Evolutionary conservation across 2,329 filamentous ascomycete genomes (phyloP), one percentile per base, ranked within the genome.

Genomic region (Knoxdaviesia proteae): DNA sequence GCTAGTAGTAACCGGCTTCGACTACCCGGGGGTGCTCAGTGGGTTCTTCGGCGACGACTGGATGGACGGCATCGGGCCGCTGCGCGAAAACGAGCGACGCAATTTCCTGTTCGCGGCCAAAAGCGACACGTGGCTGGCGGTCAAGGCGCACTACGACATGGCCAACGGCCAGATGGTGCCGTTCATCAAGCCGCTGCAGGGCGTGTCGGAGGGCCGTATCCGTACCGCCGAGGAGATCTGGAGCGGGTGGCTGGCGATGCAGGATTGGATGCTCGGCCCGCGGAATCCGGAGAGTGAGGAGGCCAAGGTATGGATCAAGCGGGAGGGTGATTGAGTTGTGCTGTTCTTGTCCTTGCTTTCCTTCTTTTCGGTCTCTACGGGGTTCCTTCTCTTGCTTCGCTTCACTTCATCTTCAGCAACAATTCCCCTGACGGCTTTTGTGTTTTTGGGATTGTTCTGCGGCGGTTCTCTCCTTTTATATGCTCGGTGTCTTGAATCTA

Each of bases 1-100:
- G 10, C 70, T 96, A 2, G 77, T 96, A 39, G 84, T 84, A 10
- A 96, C 88, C 0, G 88, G 87, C 2, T 90, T 93, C 63, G 90
- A 96, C 57, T 77, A 77, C 36, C 77, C 81, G 0, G 77, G 77
- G 0, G 78, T 96, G n/a, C 64, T 98, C 46, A 84, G 94, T 54
- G 86, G 86, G 7, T 94, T 94, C 63, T 98, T 96, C 52, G 90
- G 90, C n/a, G 83, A 94, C 49, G 80, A 93, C 55, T 98, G 87
- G 83, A 60, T 65, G 34, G 65, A 71, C 20, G 90, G 90, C 2
- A 69, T 96, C 40, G 81, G 86, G 0, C 74, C 77, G 7, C 65
- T 94, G 46, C 82, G 93, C 54, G 84, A 94, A 57, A 78, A 81
- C 49, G 90, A 98, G 60, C 73, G 90, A 42, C 74, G 84, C 44